A percentile compares a stretch with the other conserved stretches of the same genome.
These are phyloP conservation scores for Stenocarpella maydis DNA, from an alignment of 2,329 filamentous ascomycete species.

Conservation along the genomic window DNA sequence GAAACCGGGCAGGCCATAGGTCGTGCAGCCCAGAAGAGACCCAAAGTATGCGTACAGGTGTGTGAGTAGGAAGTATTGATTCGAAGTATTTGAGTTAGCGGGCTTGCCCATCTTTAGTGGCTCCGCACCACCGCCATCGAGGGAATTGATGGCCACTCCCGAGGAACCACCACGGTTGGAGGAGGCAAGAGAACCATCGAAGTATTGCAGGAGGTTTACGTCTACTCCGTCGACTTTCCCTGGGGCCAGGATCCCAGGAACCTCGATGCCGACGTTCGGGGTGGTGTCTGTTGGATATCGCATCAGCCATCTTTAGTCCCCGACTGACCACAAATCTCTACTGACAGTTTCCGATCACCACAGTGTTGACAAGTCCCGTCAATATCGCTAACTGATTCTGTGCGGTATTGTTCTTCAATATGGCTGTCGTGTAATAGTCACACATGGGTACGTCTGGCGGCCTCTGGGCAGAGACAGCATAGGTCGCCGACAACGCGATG, in stretches of 20 bases:
- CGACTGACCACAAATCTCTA: conserved; percentile 9
- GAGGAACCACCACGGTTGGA: conserved; percentile 58
- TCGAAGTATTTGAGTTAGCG: conserved; percentile 56
- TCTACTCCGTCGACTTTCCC: conserved; percentile 57
- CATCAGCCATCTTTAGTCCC: neutral
- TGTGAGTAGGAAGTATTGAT: conserved; percentile 67
- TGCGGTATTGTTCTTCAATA: conserved; percentile 66
- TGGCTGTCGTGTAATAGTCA: conserved; percentile 69
- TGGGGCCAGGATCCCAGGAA: conserved; percentile 64
- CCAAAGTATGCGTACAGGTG: conserved; percentile 71
- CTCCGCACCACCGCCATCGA: conserved; percentile 65
- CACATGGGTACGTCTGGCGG: conserved; percentile 62
- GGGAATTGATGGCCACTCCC: conserved; percentile 64
- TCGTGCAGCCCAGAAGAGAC: conserved; percentile 62
- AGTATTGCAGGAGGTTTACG: conserved; percentile 68
- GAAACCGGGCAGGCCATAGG: conserved; percentile 58
- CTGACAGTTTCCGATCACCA: conserved; percentile 68
- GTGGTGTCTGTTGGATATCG: conserved; percentile 52
- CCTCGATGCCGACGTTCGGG: conserved; percentile 60
- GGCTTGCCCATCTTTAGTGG: conserved; percentile 64
- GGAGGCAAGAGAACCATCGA: conserved; percentile 62
- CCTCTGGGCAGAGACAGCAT: conserved; percentile 51
- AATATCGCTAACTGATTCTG: conserved; percentile 64
- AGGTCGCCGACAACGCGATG: conserved; percentile 40
- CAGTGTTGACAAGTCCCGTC: conserved; percentile 68